Evolutionary conservation across 495 filamentous ascomycete species (phyloP).

Genomic region (Annulohypoxylon bovei): DNA sequence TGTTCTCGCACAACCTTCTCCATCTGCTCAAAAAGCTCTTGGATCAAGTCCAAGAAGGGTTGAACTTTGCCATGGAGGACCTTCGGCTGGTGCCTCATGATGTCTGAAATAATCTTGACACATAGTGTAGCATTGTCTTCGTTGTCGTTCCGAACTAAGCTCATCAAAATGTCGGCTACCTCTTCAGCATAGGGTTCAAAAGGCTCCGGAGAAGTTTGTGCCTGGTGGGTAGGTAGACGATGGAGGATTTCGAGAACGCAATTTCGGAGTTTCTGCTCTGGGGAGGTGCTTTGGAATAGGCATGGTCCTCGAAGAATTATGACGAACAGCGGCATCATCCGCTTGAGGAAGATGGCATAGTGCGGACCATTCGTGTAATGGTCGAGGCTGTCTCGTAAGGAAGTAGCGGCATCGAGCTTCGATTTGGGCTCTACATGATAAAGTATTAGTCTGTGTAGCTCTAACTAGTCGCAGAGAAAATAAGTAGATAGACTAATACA

Average conservation of each 20-base stretch:
- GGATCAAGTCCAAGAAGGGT: conserved; percentile 88
- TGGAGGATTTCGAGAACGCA: conserved; percentile 94
- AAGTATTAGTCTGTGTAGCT: conserved; percentile 1
- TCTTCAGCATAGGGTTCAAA: conserved; percentile 87
- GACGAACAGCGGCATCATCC: conserved; percentile 90
- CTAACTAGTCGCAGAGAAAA: neutral
- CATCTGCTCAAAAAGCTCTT: conserved; percentile 94
- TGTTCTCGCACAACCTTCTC: conserved; percentile 93
- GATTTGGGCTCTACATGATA: conserved; percentile 71
- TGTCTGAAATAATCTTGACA: conserved; percentile 97
- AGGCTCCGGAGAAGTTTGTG: conserved; percentile 71
- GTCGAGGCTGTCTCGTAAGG: conserved; percentile 87
- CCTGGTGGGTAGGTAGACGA: conserved; percentile 76
- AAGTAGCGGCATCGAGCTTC: conserved; percentile 77
- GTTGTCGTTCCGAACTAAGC: conserved; percentile 87
- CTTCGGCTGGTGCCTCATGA: conserved; percentile 91
- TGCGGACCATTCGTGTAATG: conserved; percentile 62
- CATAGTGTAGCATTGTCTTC: conserved; percentile 98
- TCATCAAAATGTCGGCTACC: conserved; percentile 88
- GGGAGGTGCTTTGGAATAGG: conserved; percentile 87
- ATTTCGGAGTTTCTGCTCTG: conserved; percentile 91
- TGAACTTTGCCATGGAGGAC: conserved; percentile 82
- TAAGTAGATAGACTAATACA: neutral
- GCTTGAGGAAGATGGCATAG: conserved; percentile 82
- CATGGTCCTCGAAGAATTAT: conserved; percentile 84